Evolutionary conservation across 495 filamentous ascomycete species (phyloP).

Genomic region (Patellaria atrata): DNA sequence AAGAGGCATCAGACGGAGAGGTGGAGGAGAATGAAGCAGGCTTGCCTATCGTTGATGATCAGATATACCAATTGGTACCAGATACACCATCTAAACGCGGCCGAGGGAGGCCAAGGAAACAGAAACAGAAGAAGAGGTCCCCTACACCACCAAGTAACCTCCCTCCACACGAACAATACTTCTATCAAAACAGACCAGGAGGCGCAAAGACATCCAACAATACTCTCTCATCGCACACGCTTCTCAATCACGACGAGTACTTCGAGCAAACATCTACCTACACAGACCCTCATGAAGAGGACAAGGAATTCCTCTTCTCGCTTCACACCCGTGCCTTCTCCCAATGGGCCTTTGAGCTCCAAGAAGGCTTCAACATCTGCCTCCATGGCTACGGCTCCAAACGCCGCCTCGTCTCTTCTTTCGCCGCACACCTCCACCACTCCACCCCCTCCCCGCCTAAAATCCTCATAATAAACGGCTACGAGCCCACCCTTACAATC

Average conservation of each 20-base stretch:
- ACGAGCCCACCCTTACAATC: slow-evolving; percentile 57
- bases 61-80: slow-evolving; percentile 20
- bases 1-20: slow-evolving; percentile 26
- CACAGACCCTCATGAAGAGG: slow-evolving; percentile 54
- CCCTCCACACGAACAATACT: slow-evolving; percentile 80
- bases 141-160: slow-evolving; percentile 69
- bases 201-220: slow-evolving; percentile 73
- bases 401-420: slow-evolving; percentile 55
- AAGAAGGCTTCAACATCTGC: slow-evolving; percentile 79
- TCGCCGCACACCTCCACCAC: slow-evolving; percentile 49
- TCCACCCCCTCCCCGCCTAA: slow-evolving; percentile 29
- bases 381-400: slow-evolving; percentile 91
- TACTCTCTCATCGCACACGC: slow-evolving; percentile 55
- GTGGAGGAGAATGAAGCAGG: slow-evolving; percentile 23
- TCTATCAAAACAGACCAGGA: slow-evolving; percentile 78
- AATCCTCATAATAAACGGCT: slow-evolving; percentile 82
- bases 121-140: slow-evolving; percentile 41
- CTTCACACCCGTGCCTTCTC: slow-evolving; percentile 69
- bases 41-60: no score
- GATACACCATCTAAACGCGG: slow-evolving; percentile 41
- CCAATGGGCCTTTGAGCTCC: slow-evolving; percentile 88
- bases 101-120: slow-evolving; percentile 33
- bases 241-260: slow-evolving; percentile 85
- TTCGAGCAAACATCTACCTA: slow-evolving; percentile 55
- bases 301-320: slow-evolving; percentile 53